Evolutionary conservation across 2,329 filamentous ascomycete genomes (phyloP), one percentile per base, ranked within the genome.

Genomic region (Oidium heveae): DNA sequence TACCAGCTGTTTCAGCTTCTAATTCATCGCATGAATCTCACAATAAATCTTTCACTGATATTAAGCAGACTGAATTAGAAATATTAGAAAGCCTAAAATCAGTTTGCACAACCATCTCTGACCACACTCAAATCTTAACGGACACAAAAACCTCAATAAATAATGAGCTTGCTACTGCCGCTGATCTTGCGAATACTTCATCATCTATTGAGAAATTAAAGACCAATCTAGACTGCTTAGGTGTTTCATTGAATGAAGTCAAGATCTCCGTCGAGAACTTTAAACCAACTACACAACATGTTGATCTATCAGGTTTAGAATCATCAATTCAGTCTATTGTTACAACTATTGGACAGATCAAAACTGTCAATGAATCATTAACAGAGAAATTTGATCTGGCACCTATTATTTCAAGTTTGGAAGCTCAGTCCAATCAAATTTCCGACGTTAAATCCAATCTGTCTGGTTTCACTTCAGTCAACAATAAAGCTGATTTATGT

Each of bases 1-100:
- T 61, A 24, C 55, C 53, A 0, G 59, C 56, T 8, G 55, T 62
- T 20, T 59, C 58, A 22, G 34, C 59, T 16, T 59, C 60, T 13
- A 61, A 62, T 28, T 60, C 59, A 18, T 61, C 57, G 9, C 60
- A 62, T 34, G 56, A 56, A 36, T 55, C 60, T 34, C 60, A 62
- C 37, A 54, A 58, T 22, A 50, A 53, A 39, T 28, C 55, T 15
- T 39, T 60, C 8, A 47, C 32, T 18, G 59, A 59, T 20, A 54
- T 59, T 16, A 24, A 28, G 37, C 37, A 44, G 36, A 44, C 54
- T 9, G 16, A 39, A 20, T 50, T 53, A 13, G 56, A 56, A n/a
- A 56, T 57, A 15, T 55, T 59, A 16, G 32, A 55, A 2, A 41
- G 13, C 16, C 43, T 57, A 9, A 54, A 57, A 18, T 22, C 34